Evolutionary conservation across 2,329 filamentous ascomycete genomes (phyloP).

Genomic region (Phaeosphaeria sp.): DNA sequence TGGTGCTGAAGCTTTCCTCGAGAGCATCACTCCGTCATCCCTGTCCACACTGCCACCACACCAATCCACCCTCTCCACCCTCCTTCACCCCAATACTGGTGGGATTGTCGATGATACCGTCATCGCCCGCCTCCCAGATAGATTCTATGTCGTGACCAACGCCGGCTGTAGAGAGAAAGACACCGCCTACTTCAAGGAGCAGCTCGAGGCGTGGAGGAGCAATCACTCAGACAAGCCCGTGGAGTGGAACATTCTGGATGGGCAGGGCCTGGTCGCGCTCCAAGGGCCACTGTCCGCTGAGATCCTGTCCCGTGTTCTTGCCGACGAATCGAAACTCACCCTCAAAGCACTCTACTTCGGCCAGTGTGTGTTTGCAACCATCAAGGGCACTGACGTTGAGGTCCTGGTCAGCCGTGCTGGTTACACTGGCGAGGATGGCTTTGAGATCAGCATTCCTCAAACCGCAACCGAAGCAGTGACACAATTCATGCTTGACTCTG

Average conservation of each 20-base stretch:
- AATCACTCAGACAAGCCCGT: constrained; percentile 55
- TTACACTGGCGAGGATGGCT: constrained; percentile 98
- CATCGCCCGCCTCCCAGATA: constrained; percentile 71
- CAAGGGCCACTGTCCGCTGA: constrained; percentile 82
- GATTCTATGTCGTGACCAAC: constrained; percentile 95
- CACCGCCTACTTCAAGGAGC: constrained; percentile 73
- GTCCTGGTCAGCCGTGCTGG: constrained; percentile 85
- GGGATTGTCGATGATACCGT: constrained; percentile 96
- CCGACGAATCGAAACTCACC: constrained; percentile 50
- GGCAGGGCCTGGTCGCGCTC: constrained; percentile 82
- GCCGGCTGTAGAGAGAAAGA: constrained; percentile 92
- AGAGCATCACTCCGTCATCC: constrained; percentile 81
- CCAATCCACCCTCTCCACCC: constrained; percentile 81
- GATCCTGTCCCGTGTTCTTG: constrained; percentile 71
- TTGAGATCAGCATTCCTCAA: constrained; percentile 87
- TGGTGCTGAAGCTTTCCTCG: constrained; percentile 80
- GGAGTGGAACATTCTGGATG: constrained; percentile 73
- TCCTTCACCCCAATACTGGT: constrained; percentile 76
- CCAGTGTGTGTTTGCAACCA: constrained; percentile 69
- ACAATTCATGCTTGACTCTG: constrained; percentile 70
- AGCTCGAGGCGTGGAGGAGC: constrained; percentile 64
- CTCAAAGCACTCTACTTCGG: constrained; percentile 79
- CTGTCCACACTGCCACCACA: constrained; percentile 69
- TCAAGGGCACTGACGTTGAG: constrained; percentile 63
- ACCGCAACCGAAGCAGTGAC: constrained; percentile 70